Evolutionary conservation across 2,329 filamentous ascomycete species (phyloP), one percentile per base, ranked within the genome.

Genomic region (Teratosphaeriaceae sp.): DNA sequence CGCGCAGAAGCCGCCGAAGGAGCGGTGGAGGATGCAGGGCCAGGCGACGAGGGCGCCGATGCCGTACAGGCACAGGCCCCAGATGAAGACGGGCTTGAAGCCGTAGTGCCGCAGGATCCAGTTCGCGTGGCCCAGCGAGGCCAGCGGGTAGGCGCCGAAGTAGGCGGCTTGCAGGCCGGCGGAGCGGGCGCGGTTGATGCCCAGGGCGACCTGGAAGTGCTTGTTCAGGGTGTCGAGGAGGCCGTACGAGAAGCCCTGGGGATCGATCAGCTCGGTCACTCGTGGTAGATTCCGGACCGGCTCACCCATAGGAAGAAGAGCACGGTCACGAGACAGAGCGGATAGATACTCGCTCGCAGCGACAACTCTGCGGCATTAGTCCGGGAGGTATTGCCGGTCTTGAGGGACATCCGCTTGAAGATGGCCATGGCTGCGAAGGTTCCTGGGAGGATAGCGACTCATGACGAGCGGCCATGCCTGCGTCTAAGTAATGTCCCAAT

Each of bases 341-440:
- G 84, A 52, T 76, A 75, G 41, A 87, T 70, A 11, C 82, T 86
- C 55, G 84, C 72, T 40, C 79, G 70, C 22, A 85, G 60, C 0
- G 80, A 85, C 48, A 87, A 67, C 60, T 84, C 73, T n/a, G 75
- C 70, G 16, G 75, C 75, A 18, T 65, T 69, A 3, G 75, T 79
- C 42, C 73, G 65, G 55, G 68, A 62, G 43, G 68, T 63, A 48
- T 71, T 67, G 26, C 56, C 60, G 24, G 42, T 45, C 43, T 49
- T 51, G 20, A 58, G 46, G 35, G 40, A 43, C 44, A 47, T 47
- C 35, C 40, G 40, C 40, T 47, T 47, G 40, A 47, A 47, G 16
- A 47, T 40, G 4, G 44, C 44, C 44, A 47, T 47, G 7, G 9
- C n/a, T 27, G n/a, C 8, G 8, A 27, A 9, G 15, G 12, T n/a